These are phyloP conservation scores for Claviceps capensis DNA, from an alignment of 2,329 filamentous ascomycete genomes.

Conservation along the genomic window DNA sequence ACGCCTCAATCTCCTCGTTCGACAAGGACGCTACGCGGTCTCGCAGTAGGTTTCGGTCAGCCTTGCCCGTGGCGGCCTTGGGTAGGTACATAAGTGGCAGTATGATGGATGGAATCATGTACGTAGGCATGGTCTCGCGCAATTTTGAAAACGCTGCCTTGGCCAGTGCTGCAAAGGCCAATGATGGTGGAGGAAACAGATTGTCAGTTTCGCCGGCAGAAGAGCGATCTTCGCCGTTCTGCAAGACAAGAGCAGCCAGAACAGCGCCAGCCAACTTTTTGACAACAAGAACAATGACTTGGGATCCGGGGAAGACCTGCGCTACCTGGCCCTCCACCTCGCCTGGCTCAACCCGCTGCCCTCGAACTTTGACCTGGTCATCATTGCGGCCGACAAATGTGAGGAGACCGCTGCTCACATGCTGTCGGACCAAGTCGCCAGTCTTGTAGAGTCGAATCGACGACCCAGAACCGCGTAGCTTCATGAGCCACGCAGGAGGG, in stretches of 20 bases:
- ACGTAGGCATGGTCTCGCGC: neutral
- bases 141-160: neutral
- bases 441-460: conserved; percentile 2
- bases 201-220: neutral
- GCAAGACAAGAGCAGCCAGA: neutral
- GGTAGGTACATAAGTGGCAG: neutral
- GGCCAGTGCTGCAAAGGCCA: neutral
- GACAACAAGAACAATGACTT: neutral
- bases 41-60: neutral
- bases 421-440: conserved; percentile 5
- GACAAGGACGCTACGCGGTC: neutral
- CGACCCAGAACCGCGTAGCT: neutral
- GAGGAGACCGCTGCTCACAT: conserved; percentile 1
- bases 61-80: neutral
- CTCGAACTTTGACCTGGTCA: conserved; percentile 6
- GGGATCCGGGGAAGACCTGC: neutral
- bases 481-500: conserved; percentile 1
- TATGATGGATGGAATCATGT: neutral
- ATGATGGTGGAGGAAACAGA: neutral
- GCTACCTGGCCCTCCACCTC: conserved; percentile 6
- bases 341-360: conserved; percentile 9
- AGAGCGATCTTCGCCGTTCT: neutral
- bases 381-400: conserved; percentile 6
- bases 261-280: neutral
- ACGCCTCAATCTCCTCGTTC: neutral